These are phyloP conservation scores for Hypoxylon fragiforme DNA, from an alignment of 495 filamentous ascomycete genomes.

Conservation along the genomic window DNA sequence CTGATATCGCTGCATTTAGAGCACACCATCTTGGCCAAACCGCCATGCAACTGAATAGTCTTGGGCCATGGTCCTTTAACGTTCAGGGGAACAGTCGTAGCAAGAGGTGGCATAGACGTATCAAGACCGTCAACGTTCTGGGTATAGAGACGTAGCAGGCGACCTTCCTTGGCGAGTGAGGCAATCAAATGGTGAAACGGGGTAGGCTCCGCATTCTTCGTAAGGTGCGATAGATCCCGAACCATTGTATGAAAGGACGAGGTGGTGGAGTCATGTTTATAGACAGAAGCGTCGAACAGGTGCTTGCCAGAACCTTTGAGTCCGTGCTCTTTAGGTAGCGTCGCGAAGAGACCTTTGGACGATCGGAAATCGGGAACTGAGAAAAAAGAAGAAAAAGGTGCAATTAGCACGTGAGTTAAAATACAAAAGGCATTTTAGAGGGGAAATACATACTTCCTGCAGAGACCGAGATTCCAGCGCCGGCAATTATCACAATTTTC, in stretches of 20 bases:
- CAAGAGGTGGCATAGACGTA: constrained; percentile 76
- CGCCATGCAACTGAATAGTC: constrained; percentile 92
- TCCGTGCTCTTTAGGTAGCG: constrained; percentile 80
- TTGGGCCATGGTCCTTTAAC: constrained; percentile 87
- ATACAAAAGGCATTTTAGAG: neutral
- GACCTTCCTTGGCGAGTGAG: constrained; percentile 82
- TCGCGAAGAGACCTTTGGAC: constrained; percentile 81
- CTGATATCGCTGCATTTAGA: constrained; percentile 81
- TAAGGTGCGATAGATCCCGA: constrained; percentile 76
- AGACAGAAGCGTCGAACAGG: constrained; percentile 96
- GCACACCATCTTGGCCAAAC: constrained; percentile 93
- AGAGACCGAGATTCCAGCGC: constrained; percentile 93
- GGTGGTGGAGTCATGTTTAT: constrained; percentile 84
- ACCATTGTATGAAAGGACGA: constrained; percentile 95
- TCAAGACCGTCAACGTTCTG: constrained; percentile 98
- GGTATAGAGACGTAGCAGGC: constrained; percentile 88
- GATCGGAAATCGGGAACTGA: constrained; percentile 96
- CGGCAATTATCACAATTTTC: constrained; percentile 96
- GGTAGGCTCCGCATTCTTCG: constrained; percentile 76
- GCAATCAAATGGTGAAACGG: constrained; percentile 93
- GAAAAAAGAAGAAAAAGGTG: constrained; percentile 5
- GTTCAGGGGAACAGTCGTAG: constrained; percentile 70
- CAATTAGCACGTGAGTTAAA: constrained; percentile 29
- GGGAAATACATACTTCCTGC: constrained; percentile 77
- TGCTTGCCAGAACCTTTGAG: constrained; percentile 93